phyloP scores from a whole-genome alignment of 495 filamentous ascomycete genomes.

The Baudoinia panamericana region DNA sequence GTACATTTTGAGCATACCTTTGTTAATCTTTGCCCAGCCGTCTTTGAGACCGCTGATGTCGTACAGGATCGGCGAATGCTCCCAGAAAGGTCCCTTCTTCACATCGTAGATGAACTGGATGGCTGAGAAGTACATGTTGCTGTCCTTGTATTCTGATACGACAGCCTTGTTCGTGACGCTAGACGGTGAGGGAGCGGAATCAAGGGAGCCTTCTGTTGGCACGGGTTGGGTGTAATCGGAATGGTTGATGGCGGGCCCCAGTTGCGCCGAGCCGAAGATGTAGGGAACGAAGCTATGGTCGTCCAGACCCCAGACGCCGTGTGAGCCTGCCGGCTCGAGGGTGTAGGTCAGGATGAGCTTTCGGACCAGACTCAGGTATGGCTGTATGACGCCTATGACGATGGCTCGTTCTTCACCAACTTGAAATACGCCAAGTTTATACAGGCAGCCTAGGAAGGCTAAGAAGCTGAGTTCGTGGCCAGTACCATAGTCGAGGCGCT shows the following conservation, averaged over 20 bases:
- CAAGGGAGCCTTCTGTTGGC: conserved; percentile 60
- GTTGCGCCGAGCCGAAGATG: conserved; percentile 85
- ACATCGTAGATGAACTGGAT: conserved; percentile 97
- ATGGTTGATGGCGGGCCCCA: conserved; percentile 54
- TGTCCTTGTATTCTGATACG: conserved; percentile 54
- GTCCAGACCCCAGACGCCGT: conserved; percentile 91
- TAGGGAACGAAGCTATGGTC: conserved; percentile 97
- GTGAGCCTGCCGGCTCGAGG: conserved; percentile 69
- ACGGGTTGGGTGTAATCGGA: conserved; percentile 16
- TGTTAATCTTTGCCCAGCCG: conserved; percentile 98
- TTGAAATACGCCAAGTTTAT: conserved; percentile 74
- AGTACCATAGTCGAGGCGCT: conserved; percentile 88
- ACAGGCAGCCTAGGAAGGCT: conserved; percentile 77
- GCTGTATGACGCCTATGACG: conserved; percentile 68
- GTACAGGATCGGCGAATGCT: conserved; percentile 88
- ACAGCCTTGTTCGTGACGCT: conserved; percentile 51
- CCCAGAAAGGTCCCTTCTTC: conserved; percentile 95
- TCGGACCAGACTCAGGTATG: conserved; percentile 74
- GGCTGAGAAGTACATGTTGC: conserved; percentile 95
- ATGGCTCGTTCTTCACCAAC: conserved; percentile 55
- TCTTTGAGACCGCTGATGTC: conserved; percentile 82
- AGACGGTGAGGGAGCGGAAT: conserved; percentile 53
- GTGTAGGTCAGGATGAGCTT: conserved; percentile 82
- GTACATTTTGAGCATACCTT: conserved; percentile 72
- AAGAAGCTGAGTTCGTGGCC: conserved; percentile 92